These are phyloP conservation scores for Phlegmacium glaucopus DNA, from an alignment of 768 basidiomycete genomes.

Conservation along the genomic window DNA sequence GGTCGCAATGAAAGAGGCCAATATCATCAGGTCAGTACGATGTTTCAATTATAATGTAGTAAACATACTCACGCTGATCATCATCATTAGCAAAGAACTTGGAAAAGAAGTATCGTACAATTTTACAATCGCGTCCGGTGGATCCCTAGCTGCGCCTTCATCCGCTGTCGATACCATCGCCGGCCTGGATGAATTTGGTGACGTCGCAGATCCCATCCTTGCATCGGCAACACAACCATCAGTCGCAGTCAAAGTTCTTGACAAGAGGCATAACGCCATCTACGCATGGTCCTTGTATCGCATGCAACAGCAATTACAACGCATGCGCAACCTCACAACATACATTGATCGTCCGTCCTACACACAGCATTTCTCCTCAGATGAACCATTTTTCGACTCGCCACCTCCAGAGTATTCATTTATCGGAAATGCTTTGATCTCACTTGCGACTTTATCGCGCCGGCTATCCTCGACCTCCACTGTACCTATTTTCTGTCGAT, in stretches of 20 bases:
- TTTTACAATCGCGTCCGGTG: conserved; percentile 85
- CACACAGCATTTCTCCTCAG: conserved; percentile 89
- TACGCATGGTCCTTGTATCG: conserved; percentile 91
- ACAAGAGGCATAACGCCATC: conserved; percentile 81
- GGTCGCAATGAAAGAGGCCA: conserved; percentile 89
- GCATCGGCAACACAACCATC: conserved; percentile 74
- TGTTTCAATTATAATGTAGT: conserved; percentile 1
- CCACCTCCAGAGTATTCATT: conserved; percentile 90
- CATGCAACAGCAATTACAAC: conserved; percentile 82
- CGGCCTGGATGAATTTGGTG: conserved; percentile 88
- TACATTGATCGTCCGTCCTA: conserved; percentile 92
- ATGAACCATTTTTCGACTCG: conserved; percentile 90
- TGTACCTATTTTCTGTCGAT: conserved; percentile 89
- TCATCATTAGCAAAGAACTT: conserved; percentile 68
- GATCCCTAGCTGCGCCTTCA: conserved; percentile 69
- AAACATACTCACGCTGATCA: conserved; percentile 1
- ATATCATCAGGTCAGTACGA: conserved; percentile 73
- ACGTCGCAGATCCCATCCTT: conserved; percentile 82
- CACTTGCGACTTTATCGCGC: conserved; percentile 77
- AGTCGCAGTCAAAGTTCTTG: conserved; percentile 87
- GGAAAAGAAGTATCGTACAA: conserved; percentile 88
- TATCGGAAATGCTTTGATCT: conserved; percentile 83
- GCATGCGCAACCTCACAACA: conserved; percentile 90
- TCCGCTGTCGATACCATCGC: conserved; percentile 86
- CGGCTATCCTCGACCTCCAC: conserved; percentile 70